A percentile compares a stretch with the other conserved stretches of the same genome.
phyloP scores from a whole-genome alignment of 2,329 filamentous ascomycete genomes.

The Talaromyces sp. region DNA sequence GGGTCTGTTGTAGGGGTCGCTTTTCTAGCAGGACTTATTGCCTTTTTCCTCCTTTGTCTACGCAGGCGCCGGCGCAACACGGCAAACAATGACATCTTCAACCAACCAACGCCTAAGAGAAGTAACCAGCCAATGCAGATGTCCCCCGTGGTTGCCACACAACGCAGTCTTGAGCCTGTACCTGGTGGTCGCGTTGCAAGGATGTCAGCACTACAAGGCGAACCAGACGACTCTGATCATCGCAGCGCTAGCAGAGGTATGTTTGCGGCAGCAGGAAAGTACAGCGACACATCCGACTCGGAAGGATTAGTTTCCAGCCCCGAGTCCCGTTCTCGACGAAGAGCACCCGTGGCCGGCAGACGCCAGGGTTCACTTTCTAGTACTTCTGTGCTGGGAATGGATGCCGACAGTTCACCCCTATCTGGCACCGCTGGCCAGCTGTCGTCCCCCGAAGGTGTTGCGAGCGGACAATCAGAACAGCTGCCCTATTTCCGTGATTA shows the following conservation, averaged over 20 bases:
- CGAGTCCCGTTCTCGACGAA: slow-evolving; percentile 56
- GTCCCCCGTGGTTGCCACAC: slow-evolving; percentile 23
- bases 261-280: slow-evolving; percentile 42
- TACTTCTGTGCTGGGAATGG: slow-evolving; percentile 64
- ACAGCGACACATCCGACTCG: slow-evolving; percentile 54
- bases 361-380: slow-evolving; percentile 87
- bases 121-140: slow-evolving; percentile 42
- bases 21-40: slow-evolving; percentile 62
- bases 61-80: slow-evolving; percentile 50
- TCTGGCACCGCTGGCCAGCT: slow-evolving; percentile 63
- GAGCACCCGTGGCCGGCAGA: slow-evolving; percentile 49
- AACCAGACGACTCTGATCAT: slow-evolving; percentile 55
- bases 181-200: slow-evolving; percentile 86
- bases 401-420: slow-evolving; percentile 67
- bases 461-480: slow-evolving; percentile 91
- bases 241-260: slow-evolving; percentile 30
- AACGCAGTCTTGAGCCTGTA: slow-evolving; percentile 63
- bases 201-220: slow-evolving; percentile 88
- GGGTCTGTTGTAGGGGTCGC: slow-evolving; percentile 68
- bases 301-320: slow-evolving; percentile 69
- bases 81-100: slow-evolving; percentile 70
- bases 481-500: slow-evolving; percentile 97
- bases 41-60: slow-evolving; percentile 54
- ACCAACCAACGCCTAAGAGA: slow-evolving; percentile 71
- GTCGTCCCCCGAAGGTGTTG: slow-evolving; percentile 77